phyloP scores from a whole-genome alignment of 139 green algal genomes.

The Yamagishiella unicocca region DNA sequence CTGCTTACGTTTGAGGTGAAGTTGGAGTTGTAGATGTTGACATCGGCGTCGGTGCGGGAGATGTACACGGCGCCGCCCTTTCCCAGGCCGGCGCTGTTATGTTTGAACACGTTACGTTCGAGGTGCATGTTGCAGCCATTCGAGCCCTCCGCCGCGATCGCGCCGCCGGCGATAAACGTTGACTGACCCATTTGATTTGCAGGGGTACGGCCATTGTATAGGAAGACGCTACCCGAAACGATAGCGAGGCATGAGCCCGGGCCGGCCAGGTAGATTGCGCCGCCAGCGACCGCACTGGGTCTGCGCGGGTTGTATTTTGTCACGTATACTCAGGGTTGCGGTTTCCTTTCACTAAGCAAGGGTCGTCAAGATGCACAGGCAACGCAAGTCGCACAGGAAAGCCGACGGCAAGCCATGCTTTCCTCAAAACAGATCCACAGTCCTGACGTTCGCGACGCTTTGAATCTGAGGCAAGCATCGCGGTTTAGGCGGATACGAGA shows the following conservation, averaged over 20 bases:
- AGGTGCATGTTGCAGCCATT: constrained; percentile 6
- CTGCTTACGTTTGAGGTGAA: neutral
- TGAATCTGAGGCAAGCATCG: too few species aligned
- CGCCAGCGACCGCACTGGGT: neutral
- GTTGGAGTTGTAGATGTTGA: neutral
- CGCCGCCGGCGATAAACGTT: neutral
- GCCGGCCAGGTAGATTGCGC: neutral
- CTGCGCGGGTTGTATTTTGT: neutral
- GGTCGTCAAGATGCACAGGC: too few species aligned
- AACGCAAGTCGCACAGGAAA: too few species aligned
- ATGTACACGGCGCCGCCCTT: neutral
- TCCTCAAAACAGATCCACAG: too few species aligned
- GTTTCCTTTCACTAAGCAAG: too few species aligned
- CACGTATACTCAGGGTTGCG: too few species aligned
- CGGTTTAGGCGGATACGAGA: too few species aligned
- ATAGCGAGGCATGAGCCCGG: neutral
- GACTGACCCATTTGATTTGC: neutral
- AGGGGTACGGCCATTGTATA: neutral
- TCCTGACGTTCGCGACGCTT: too few species aligned
- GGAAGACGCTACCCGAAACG: neutral
- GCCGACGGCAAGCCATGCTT: too few species aligned
- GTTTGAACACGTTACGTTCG: neutral
- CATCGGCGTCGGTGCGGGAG: neutral
- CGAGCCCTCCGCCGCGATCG: neutral
- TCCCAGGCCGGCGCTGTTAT: neutral